These are phyloP conservation scores for Tylopilus sp. DNA, from an alignment of 768 basidiomycete genomes.

Conservation along the genomic window DNA sequence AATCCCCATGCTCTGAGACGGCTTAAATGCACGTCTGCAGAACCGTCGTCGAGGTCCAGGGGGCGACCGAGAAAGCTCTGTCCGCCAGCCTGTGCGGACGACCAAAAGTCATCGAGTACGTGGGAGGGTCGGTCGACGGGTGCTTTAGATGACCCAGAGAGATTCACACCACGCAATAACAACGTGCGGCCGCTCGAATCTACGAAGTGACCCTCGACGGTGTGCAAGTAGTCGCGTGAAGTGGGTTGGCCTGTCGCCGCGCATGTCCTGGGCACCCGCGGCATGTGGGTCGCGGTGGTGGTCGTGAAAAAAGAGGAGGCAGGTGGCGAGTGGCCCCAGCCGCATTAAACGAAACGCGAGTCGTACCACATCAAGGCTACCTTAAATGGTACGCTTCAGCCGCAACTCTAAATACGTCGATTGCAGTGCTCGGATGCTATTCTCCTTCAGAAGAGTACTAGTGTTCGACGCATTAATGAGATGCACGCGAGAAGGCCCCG, in stretches of 20 bases:
- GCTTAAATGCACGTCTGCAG: constrained; percentile 80
- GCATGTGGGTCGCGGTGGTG: constrained; percentile 14
- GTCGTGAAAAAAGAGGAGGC: neutral
- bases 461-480: constrained; percentile 2
- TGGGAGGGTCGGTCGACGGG: constrained; percentile 70
- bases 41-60: constrained; percentile 79
- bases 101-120: constrained; percentile 77
- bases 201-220: constrained; percentile 64
- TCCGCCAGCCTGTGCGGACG: constrained; percentile 64
- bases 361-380: constrained; percentile 22
- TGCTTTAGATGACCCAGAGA: constrained; percentile 85
- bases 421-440: neutral
- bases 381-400: constrained; percentile 4
- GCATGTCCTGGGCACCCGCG: constrained; percentile 18
- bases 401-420: neutral
- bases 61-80: constrained; percentile 75
- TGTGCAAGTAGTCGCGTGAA: constrained; percentile 51
- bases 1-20: constrained; percentile 94
- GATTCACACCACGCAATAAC: constrained; percentile 90
- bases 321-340: neutral
- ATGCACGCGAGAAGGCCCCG: neutral
- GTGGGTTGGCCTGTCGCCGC: constrained; percentile 14
- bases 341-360: neutral
- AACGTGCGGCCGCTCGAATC: constrained; percentile 73
- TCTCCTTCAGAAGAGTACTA: neutral